Conservation (phyloP, 805 yeast genomes). For the Naumovozyma dairenensis region DNA sequence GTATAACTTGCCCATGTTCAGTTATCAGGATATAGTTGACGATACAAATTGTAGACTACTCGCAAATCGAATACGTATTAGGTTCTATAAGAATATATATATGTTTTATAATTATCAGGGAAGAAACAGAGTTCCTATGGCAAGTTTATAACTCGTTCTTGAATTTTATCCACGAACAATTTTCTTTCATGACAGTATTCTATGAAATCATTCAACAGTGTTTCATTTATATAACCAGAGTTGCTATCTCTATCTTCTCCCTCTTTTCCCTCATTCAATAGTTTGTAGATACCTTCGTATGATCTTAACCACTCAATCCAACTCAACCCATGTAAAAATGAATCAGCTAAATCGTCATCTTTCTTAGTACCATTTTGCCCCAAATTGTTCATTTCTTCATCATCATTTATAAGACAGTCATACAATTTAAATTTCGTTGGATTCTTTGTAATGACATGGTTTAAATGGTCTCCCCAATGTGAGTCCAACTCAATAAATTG, state of each 20-base stretch:
- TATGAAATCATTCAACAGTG: no score
- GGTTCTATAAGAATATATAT: no score
- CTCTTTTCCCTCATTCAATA: conserved; percentile 1
- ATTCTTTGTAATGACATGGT: not conserved
- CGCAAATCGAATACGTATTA: no score
- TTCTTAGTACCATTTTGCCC: conserved; percentile 34
- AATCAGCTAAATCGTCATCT: conserved; percentile 59
- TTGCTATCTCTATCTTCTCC: not conserved
- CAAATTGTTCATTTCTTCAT: not conserved
- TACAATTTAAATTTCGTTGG: conserved; percentile 27
- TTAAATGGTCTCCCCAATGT: not conserved
- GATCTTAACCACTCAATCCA: conserved; percentile 35
- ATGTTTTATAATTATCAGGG: no score
- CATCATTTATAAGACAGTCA: conserved; percentile 64
- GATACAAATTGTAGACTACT: no score
- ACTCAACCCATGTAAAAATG: conserved; percentile 50
- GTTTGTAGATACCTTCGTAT: conserved; percentile 6
- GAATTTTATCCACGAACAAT: no score
- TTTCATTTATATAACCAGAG: no score
- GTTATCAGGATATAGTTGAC: no score
- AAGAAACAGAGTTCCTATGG: no score
- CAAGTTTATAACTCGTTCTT: no score
- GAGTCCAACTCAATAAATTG: not conserved
- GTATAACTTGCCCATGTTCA: no score
- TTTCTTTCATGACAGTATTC: no score